Evolutionary conservation across 768 basidiomycete species (phyloP).

Genomic region (Mycena alexandri): DNA sequence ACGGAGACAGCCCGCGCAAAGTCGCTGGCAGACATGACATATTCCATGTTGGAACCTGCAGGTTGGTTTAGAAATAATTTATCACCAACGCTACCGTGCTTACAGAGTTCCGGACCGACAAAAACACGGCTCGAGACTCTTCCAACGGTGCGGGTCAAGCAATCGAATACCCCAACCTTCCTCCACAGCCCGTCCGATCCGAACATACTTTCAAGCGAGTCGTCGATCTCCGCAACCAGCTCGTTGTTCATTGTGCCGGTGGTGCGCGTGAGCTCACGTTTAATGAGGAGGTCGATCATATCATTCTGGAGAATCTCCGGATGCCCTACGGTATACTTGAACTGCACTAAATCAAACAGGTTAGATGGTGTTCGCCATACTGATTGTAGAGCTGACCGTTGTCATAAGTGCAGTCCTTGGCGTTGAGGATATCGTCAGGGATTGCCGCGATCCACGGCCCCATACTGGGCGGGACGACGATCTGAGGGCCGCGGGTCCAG

Average conservation of each 20-base stretch:
- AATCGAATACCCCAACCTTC: constrained; percentile 15
- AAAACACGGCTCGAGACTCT: constrained; percentile 21
- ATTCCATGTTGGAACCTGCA: constrained; percentile 27
- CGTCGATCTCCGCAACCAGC: constrained; percentile 14
- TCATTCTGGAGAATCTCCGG: constrained; percentile 25
- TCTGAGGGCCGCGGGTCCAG: constrained; percentile 29
- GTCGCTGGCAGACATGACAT: constrained; percentile 18
- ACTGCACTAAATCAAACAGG: constrained; percentile 2
- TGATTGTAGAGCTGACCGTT: background rate
- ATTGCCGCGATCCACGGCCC: constrained; percentile 22
- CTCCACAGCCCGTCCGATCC: constrained; percentile 9
- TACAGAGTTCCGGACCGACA: constrained; percentile 24
- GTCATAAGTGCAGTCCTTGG: constrained; percentile 30
- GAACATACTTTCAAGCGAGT: background rate
- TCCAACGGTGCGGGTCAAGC: constrained; percentile 10
- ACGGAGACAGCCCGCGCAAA: constrained; percentile 31
- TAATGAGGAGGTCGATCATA: constrained; percentile 30
- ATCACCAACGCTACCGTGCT: background rate
- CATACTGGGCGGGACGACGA: constrained; percentile 27
- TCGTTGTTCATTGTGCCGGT: constrained; percentile 23
- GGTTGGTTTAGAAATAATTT: background rate
- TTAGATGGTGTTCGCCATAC: background rate
- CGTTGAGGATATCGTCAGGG: constrained; percentile 28
- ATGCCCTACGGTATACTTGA: constrained; percentile 31
- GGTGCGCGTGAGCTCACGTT: constrained; percentile 27